Conservation (phyloP, 768 basidiomycete species). For the Naganishia vaughanmartiniae region DNA sequence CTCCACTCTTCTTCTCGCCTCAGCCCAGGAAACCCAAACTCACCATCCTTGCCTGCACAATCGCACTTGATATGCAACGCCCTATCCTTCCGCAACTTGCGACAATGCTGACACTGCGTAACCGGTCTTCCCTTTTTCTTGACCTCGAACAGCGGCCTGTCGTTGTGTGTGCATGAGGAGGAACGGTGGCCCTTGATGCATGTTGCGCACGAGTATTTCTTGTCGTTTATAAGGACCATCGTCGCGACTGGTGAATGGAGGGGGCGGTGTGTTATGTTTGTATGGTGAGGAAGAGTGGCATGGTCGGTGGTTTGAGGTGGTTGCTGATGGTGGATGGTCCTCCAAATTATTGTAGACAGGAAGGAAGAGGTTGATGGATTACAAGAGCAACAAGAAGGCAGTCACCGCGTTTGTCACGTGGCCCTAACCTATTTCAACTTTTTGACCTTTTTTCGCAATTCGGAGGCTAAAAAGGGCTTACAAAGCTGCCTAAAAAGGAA, state of each 20-base stretch:
- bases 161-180: slow-evolving; percentile 78
- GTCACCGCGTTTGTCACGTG: no score
- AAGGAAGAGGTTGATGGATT: no score
- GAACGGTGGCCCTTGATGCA: slow-evolving; percentile 95
- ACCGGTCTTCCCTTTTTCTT: slow-evolving; percentile 90
- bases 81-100: slow-evolving; percentile 55
- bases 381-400: no score
- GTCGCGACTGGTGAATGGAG: not conserved
- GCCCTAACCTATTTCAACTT: no score
- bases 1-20: no score
- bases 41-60: slow-evolving; percentile 55
- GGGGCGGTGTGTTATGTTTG: not conserved
- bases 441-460: no score
- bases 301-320: not conserved
- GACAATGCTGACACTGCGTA: slow-evolving; percentile 79
- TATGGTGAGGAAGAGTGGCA: not conserved
- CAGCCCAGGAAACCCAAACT: not conserved
- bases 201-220: slow-evolving; percentile 58
- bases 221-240: slow-evolving; percentile 51
- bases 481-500: no score
- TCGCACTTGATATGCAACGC: slow-evolving; percentile 78
- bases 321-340: not conserved
- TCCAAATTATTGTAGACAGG: not conserved
- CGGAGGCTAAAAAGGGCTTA: no score
- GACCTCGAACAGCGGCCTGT: slow-evolving; percentile 85